These are phyloP conservation scores for Umbilicus rupestris DNA, from an alignment of 164 flowering plant species.

Conservation along the genomic window DNA sequence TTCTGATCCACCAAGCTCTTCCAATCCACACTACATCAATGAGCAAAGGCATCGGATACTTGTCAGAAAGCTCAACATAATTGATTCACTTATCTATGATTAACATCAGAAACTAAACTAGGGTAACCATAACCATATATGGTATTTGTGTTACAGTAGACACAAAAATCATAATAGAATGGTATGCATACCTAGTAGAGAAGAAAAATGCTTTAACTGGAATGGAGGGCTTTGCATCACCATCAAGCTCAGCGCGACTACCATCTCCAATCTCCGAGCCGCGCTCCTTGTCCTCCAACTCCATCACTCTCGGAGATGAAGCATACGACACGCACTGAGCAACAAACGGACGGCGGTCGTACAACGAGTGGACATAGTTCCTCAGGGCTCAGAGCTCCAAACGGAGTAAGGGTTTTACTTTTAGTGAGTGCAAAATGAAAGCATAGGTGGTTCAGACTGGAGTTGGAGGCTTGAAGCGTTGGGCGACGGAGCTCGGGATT, in stretches of 20 bases:
- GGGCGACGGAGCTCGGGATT: too few species aligned
- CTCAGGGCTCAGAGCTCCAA: too few species aligned
- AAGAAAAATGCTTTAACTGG: conserved; percentile 6
- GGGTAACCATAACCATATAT: neutral
- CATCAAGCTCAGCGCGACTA: neutral
- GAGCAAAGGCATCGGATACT: neutral
- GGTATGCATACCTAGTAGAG: neutral
- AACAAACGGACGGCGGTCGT: too few species aligned
- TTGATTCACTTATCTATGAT: neutral
- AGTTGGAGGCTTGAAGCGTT: too few species aligned
- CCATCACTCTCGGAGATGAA: neutral
- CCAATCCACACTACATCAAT: neutral
- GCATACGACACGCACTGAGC: neutral
- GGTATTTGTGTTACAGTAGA: neutral
- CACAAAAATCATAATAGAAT: neutral
- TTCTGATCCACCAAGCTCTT: conserved; percentile 7
- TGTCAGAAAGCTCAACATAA: neutral
- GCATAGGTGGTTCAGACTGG: too few species aligned
- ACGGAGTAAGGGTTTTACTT: neutral
- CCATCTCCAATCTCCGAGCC: neutral
- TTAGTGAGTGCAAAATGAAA: neutral
- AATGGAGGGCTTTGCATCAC: neutral
- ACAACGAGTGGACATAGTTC: too few species aligned
- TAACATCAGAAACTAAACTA: neutral
- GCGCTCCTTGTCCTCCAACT: neutral